Evolutionary conservation across 1,139 yeast genomes (phyloP).

Genomic region (Hyphopichia fennica): DNA sequence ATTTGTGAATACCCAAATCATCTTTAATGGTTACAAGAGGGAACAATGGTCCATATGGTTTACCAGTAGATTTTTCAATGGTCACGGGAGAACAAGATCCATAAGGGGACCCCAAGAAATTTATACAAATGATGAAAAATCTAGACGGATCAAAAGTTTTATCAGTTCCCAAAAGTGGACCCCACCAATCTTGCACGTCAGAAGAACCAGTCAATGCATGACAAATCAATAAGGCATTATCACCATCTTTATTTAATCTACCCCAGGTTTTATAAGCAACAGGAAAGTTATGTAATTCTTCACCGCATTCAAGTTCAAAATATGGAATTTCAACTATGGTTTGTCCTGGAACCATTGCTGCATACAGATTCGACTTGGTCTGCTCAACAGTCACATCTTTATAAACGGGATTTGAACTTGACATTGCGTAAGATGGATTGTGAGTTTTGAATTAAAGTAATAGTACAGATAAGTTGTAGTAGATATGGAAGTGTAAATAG

Average conservation of each 20-base stretch:
- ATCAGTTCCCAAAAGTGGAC: constrained; percentile 83
- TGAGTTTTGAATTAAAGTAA: no score
- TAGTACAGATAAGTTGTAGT: neutral
- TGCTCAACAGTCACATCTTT: constrained; percentile 48
- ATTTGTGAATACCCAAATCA: constrained; percentile 78
- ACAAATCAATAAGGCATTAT: constrained; percentile 82
- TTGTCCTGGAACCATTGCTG: constrained; percentile 75
- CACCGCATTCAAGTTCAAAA: constrained; percentile 80
- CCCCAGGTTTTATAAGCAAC: constrained; percentile 98
- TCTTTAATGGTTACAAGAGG: constrained; percentile 92
- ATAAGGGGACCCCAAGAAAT: constrained; percentile 92
- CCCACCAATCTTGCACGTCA: constrained; percentile 99
- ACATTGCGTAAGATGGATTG: neutral
- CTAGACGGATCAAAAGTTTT: constrained; percentile 89
- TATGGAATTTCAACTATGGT: constrained; percentile 78
- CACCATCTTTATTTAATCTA: constrained; percentile 58
- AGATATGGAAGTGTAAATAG: neutral
- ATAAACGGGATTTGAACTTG: constrained; percentile 16
- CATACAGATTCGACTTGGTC: constrained; percentile 60
- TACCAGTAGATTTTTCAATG: constrained; percentile 67
- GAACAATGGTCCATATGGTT: constrained; percentile 88
- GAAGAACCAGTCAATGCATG: constrained; percentile 96
- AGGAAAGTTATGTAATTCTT: constrained; percentile 68
- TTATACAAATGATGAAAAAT: constrained; percentile 82
- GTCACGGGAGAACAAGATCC: constrained; percentile 94